Evolutionary conservation across 192 early-diverging fungal genomes (phyloP).

Genomic region (Dissophora ornata): DNA sequence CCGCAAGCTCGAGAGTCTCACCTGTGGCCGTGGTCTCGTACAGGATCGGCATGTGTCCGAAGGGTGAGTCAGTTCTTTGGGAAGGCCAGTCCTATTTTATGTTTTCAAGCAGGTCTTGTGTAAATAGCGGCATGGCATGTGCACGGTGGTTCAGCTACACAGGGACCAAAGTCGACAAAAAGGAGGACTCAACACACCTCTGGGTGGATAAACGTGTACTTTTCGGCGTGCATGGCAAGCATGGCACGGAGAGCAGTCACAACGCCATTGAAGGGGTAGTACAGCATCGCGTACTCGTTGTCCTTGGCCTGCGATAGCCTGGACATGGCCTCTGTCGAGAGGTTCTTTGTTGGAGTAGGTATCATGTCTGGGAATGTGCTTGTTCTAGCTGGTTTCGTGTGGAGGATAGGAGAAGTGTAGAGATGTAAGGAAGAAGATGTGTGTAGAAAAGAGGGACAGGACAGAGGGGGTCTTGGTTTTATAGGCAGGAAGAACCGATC

Average conservation of each 20-base stretch:
- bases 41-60: constrained; percentile 61
- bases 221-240: constrained; percentile 28
- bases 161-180: too few relatives aligned
- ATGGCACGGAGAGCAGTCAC: constrained; percentile 36
- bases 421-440: too few relatives aligned
- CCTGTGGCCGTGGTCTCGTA: constrained; percentile 41
- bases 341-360: constrained; percentile 17
- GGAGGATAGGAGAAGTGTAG: too few relatives aligned
- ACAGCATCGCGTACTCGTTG: constrained; percentile 35
- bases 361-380: too few relatives aligned
- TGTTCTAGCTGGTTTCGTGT: too few relatives aligned
- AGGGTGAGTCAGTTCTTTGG: constrained; percentile 52
- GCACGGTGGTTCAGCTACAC: too few relatives aligned
- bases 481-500: too few relatives aligned
- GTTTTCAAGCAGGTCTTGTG: too few relatives aligned
- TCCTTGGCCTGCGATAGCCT: constrained; percentile 8
- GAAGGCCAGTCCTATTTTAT: constrained; percentile 46
- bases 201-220: constrained; percentile 33
- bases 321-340: constrained; percentile 30
- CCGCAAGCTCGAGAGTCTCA: constrained; percentile 52
- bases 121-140: too few relatives aligned
- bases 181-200: too few relatives aligned
- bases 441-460: too few relatives aligned
- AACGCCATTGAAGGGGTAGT: constrained; percentile 33
- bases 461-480: too few relatives aligned